Base-by-base conservation (phyloP, 2,329 filamentous ascomycete genomes). In the Colletotrichum sp. region DNA sequence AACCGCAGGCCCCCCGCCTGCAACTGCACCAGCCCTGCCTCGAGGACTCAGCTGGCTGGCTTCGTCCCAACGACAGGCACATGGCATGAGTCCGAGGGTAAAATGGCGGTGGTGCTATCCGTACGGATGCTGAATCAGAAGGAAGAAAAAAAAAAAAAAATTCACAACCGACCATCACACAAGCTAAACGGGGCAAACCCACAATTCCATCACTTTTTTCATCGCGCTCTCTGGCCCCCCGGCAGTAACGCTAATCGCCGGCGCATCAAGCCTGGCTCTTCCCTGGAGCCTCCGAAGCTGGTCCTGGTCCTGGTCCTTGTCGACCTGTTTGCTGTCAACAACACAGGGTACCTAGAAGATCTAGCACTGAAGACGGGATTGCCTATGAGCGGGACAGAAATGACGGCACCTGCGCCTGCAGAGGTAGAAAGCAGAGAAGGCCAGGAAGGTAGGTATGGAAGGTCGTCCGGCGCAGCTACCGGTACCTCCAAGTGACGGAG, bases 401-500 rank as follows among this genome's bases (percentile, higher is more conserved):
- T 36, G 22, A 48, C 27, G 15, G 60, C 28, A 63, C 8, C 28
- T 34, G 60, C 25, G 59, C 28, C 30, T n/a, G n/a, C 19, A 30
- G 28, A 61, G 32, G 27, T 30, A 61, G 30, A 61, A 61, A n/a
- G 25, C 19, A 59, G 27, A 59, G 22, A 11, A 28, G 44, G 55
- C 13, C 22, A 19, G 15, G 28, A 36, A n/a, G 32, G 34, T 25
- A 32, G 25, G 22, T 22, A 39, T 39, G 34, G 61, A 59, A 57
- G 28, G 22, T 55, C n/a, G 15, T 27, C 15, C 39, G 66, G 32
- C 22, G 19, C n/a, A 74, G 34, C 61, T 75, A 75, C 48, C 34
- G 72, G 68, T 75, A 75, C 72, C 36, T 57, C 30, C 36, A 15
- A 71, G 67, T 65, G 27, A 74, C 66, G 66, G 25, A 32, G 22